Conservation (phyloP, 768 basidiomycete species). For the Boletus coccyginus region DNA sequence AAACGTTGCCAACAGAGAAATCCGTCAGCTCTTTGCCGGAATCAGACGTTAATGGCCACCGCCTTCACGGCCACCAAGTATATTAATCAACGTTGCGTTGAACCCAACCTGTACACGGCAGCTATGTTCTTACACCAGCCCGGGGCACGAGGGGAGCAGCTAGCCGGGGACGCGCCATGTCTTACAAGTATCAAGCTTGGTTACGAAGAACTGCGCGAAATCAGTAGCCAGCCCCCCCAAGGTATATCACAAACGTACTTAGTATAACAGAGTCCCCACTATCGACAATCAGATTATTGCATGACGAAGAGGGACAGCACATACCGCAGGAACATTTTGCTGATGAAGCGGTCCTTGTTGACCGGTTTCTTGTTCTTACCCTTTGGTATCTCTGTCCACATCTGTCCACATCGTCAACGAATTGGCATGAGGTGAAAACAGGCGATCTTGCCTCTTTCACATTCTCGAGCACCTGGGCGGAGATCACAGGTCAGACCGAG, state of each 20-base stretch:
- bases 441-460: conserved; percentile 80
- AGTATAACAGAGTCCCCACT: conserved; percentile 98
- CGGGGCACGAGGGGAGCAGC: not conserved
- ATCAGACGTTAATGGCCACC: not conserved
- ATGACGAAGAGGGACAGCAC: conserved; percentile 21
- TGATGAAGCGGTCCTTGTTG: conserved; percentile 99
- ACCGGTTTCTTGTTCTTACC: conserved; percentile 98
- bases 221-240: conserved; percentile 31
- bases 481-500: conserved; percentile 7
- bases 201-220: conserved; percentile 67
- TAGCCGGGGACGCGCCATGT: not conserved
- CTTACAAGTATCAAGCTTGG: conserved; percentile 46
- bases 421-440: not conserved
- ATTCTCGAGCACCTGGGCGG: conserved; percentile 86
- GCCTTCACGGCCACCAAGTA: not conserved
- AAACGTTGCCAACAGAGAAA: conserved; percentile 53
- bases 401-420: conserved; percentile 47
- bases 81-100: conserved; percentile 1
- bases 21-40: conserved; percentile 51
- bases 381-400: conserved; percentile 99
- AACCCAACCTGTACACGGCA: not conserved
- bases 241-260: conserved; percentile 52
- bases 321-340: conserved; percentile 96
- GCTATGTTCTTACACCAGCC: not conserved
- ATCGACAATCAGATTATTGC: conserved; percentile 12